Evolutionary conservation across 164 flowering plant genomes (phyloP).

Genomic region (Aristolochia contorta): DNA sequence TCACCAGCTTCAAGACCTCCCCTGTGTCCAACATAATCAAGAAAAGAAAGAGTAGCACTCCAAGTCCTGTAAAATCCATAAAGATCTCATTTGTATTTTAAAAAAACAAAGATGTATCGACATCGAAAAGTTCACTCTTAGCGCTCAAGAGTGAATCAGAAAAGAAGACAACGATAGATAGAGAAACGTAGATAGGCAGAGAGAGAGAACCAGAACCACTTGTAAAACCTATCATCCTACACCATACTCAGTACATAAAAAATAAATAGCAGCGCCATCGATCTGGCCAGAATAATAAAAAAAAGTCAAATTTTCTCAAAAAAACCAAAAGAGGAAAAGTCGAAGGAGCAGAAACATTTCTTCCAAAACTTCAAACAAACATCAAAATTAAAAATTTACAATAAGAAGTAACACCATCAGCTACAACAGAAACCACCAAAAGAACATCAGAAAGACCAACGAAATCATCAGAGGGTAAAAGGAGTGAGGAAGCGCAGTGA

Average conservation of each 20-base stretch:
- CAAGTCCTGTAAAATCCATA: not conserved
- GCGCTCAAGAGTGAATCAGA: too few species aligned
- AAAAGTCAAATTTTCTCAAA: too few species aligned
- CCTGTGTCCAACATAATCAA: slow-evolving; percentile 4
- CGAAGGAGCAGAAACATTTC: too few species aligned
- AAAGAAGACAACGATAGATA: too few species aligned
- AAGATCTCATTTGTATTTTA: not conserved
- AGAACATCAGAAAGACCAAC: not conserved
- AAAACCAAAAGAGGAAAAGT: too few species aligned
- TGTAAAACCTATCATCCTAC: too few species aligned
- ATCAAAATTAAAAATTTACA: not conserved
- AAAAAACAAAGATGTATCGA: not conserved
- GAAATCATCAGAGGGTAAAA: not conserved
- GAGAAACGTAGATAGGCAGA: too few species aligned
- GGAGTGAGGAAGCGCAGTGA: slow-evolving; percentile 13
- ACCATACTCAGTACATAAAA: too few species aligned
- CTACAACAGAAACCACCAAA: not conserved
- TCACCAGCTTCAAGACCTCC: not conserved
- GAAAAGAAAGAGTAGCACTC: not conserved
- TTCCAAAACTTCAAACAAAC: not conserved
- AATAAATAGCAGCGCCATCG: too few species aligned
- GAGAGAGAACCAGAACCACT: too few species aligned
- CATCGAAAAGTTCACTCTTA: not conserved
- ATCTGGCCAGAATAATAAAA: too few species aligned
- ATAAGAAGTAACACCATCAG: not conserved